Percentiles rank a stretch among this genome's conserved stretches.
These are phyloP conservation scores for Populus tomentosa DNA, from an alignment of 441 rosid genomes.

Conservation along the genomic window DNA sequence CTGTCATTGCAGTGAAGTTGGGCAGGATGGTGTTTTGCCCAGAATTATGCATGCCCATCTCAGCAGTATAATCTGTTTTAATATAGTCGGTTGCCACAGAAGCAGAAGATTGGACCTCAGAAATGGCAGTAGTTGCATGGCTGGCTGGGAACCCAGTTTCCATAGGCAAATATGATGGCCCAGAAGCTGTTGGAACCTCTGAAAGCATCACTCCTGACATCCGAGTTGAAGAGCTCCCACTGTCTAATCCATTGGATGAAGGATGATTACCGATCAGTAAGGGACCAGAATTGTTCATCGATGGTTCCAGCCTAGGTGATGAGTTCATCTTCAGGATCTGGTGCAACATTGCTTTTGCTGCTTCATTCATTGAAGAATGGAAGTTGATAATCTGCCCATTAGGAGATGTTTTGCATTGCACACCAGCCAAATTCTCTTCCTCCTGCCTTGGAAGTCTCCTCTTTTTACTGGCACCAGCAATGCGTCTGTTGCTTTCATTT, in stretches of 20 bases:
- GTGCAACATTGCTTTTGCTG: constrained; percentile 61
- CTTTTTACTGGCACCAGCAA: constrained; percentile 59
- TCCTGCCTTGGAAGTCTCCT: constrained; percentile 76
- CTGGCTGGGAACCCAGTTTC: constrained; percentile 57
- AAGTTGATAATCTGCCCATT: constrained; percentile 80
- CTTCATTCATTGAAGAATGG: constrained; percentile 73
- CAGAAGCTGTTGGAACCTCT: constrained; percentile 49
- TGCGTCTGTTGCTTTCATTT: constrained; percentile 57
- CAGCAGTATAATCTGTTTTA: constrained; percentile 19
- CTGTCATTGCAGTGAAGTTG: constrained; percentile 25
- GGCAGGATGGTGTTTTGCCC: constrained; percentile 25
- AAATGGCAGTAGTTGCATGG: constrained; percentile 35
- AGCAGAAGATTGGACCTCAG: constrained; percentile 31
- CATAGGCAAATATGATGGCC: constrained; percentile 32
- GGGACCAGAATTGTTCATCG: constrained; percentile 36
- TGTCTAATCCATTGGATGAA: constrained; percentile 36
- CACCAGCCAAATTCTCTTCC: constrained; percentile 36
- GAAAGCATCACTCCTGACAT: constrained; percentile 41
- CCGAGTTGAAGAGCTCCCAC: constrained; percentile 35
- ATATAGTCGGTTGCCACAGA: constrained; percentile 12
- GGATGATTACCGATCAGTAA: constrained; percentile 42
- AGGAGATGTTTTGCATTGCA: constrained; percentile 25
- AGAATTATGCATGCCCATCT: constrained; percentile 17
- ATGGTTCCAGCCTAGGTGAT: constrained; percentile 49
- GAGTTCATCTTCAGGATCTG: constrained; percentile 60